phyloP scores from a whole-genome alignment of 352 stramenopile species.

The Phytophthora palmivora region DNA sequence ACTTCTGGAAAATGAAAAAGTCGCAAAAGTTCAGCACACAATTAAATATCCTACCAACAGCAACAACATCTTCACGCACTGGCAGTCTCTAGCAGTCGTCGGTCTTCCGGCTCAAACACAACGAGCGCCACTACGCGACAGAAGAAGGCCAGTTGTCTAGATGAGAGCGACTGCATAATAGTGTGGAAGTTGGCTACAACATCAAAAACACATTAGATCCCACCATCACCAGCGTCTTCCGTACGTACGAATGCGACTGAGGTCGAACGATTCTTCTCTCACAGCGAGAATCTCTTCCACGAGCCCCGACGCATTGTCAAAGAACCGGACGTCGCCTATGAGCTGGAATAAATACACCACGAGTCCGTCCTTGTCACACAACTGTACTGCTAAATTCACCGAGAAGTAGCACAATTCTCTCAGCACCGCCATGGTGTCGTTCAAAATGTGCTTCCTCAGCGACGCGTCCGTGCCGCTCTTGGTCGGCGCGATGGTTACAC shows the following conservation, averaged over 20 bases:
- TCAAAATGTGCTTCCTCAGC: slow-evolving; percentile 64
- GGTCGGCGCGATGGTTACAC: slow-evolving; percentile 28
- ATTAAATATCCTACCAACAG: slow-evolving; percentile 11
- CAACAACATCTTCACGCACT: slow-evolving; percentile 46
- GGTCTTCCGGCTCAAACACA: slow-evolving; percentile 96
- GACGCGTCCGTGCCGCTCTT: slow-evolving; percentile 59
- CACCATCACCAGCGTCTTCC: neutral
- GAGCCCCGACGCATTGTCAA: slow-evolving; percentile 90
- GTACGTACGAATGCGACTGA: slow-evolving; percentile 76
- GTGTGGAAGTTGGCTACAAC: slow-evolving; percentile 88
- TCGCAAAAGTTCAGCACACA: slow-evolving; percentile 20
- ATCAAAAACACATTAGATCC: slow-evolving; percentile 10
- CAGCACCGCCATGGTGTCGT: slow-evolving; percentile 83
- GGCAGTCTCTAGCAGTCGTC: slow-evolving; percentile 91
- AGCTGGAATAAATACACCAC: slow-evolving; percentile 95
- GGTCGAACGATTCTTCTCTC: slow-evolving; percentile 79
- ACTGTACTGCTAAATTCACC: slow-evolving; percentile 61
- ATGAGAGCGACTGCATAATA: slow-evolving; percentile 90
- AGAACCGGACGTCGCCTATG: slow-evolving; percentile 89
- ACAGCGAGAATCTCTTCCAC: slow-evolving; percentile 95
- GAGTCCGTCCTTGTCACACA: slow-evolving; percentile 87
- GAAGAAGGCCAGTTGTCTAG: slow-evolving; percentile 94
- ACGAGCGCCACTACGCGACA: slow-evolving; percentile 95
- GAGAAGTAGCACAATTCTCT: slow-evolving; percentile 88
- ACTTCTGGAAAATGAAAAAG: slow-evolving; percentile 60